Conservation (phyloP, 139 green algal species). For the Dunaliella primolecta region DNA sequence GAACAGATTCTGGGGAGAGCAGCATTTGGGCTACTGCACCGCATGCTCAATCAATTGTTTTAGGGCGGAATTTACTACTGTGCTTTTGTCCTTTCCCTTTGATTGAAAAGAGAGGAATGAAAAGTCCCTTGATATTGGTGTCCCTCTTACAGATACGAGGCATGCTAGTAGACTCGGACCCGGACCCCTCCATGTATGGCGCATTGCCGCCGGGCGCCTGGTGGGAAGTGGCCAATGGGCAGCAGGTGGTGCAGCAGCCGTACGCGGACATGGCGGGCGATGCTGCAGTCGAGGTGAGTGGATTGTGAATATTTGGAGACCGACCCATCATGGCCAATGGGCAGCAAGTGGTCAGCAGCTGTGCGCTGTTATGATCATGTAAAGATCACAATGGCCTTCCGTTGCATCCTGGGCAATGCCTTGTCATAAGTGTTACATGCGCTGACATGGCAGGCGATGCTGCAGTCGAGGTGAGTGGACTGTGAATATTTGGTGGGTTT, state of each 20-base stretch:
- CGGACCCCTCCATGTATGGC: slow-evolving; percentile 73
- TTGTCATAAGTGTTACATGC: no score
- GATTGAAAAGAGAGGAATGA: no score
- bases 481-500: no score
- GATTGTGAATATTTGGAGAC: no score
- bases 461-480: slow-evolving; percentile 27
- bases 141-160: background rate
- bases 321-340: slow-evolving; percentile 56
- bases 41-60: no score
- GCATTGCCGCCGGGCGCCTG: slow-evolving; percentile 77
- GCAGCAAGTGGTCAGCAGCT: slow-evolving; percentile 33
- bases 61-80: no score
- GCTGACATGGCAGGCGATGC: slow-evolving; percentile 38
- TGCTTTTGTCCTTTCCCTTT: no score
- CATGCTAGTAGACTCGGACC: slow-evolving; percentile 31
- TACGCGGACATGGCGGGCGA: slow-evolving; percentile 47
- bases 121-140: no score
- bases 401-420: no score
- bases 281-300: slow-evolving; percentile 27
- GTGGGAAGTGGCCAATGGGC: slow-evolving; percentile 63
- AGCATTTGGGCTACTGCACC: no score
- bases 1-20: no score
- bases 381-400: background rate
- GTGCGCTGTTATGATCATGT: no score
- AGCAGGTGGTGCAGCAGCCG: slow-evolving; percentile 32